Evolutionary conservation across 1,139 yeast genomes (phyloP), one percentile per base, ranked within the genome.

Genomic region (Sugiyamaella xylanicola): DNA sequence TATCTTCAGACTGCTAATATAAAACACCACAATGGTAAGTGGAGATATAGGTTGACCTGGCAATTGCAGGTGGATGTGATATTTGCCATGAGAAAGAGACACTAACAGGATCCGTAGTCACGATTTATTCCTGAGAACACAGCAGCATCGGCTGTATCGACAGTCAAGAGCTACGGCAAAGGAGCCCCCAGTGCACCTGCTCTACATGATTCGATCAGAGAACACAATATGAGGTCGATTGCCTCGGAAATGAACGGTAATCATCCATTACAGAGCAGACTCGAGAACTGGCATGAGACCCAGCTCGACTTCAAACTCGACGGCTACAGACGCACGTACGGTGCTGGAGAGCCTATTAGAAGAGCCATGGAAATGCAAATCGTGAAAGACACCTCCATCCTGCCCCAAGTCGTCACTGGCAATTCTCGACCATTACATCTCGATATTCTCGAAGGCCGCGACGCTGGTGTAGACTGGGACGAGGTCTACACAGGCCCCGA

Each of bases 291-390:
- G 98, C 95, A 91, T 27, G 77, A 78, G 55, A 85, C 87, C 8
- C 93, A 89, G 68, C 79, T 79, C 49, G 84, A 84, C 43, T 76
- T 87, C 62, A 83, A 84, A 65, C 69, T 91, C 76, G 95, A 91
- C 69, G 83, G 84, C 56, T 85, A 87, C 72, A 82, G 96, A 68
- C 82, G 95, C 61, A 75, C 89, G 22, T 91, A 87, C 71, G 99
- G 99, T 27, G 86, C 95, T 48, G 97, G 95, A 11, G 98, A 89
- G 67, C 96, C 98, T 5, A 84, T 93, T 64, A 86, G 90, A 71
- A 82, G 97, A 69, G 83, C 87, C 27, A 88, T 93, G 88, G 98
- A 95, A 64, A 74, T 89, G 67, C 78, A 81, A 56, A 80, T 90
- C 39, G 86, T 92, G n/a, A 83, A 83, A 48, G 77, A 79, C 51